Base-by-base conservation (phyloP, 352 stramenopile species). In the Salisapilia sapeloensis region DNA sequence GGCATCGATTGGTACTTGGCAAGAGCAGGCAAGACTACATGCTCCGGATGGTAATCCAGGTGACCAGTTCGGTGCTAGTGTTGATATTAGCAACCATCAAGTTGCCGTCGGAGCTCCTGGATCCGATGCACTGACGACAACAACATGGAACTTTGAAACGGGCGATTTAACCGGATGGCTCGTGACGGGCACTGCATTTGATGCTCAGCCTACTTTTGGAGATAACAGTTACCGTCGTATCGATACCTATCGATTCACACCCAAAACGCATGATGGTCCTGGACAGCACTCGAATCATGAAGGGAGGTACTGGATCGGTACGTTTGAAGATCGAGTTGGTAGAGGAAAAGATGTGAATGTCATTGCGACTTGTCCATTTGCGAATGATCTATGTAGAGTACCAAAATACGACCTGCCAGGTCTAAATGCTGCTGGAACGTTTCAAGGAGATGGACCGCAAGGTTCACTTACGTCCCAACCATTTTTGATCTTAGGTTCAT, bases 141-240 rank as follows among this genome's bases (percentile, higher is more conserved):
- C 85, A 29, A 97, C 91, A 11, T 98, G 92, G 90, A 77, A 97
- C 49, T 98, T 98, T 48, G 93, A 98, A 42, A 97, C 92, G 0
- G 93, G 92, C 24, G 78, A 96, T 42, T 55, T 98, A 23, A 78
- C 66, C 0, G 93, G 93, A 1, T 98, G 92, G 93, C 53, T 63
- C 19, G 76, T 63, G 4, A 97, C 89, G 0, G 93, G 92, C 3
- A 83, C 59, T 15, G 92, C 92, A 7, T 98, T 98, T 43, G 64
- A 87, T 20, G 50, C 59, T 15, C 93, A 98, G 42, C 92, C 93
- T 1, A 98, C 93, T 5, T 97, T 77, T 46, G 93, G 93, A 1
- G 93, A 97, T 48, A 97, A 97, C 55, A 63, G 63, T 17, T 85
- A 89, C 37, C 56, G 63, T 15, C 80, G 85, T 25, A 58, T 86